Base-by-base conservation (phyloP, 1,139 yeast genomes). In the Magnusiomyces magnusii region DNA sequence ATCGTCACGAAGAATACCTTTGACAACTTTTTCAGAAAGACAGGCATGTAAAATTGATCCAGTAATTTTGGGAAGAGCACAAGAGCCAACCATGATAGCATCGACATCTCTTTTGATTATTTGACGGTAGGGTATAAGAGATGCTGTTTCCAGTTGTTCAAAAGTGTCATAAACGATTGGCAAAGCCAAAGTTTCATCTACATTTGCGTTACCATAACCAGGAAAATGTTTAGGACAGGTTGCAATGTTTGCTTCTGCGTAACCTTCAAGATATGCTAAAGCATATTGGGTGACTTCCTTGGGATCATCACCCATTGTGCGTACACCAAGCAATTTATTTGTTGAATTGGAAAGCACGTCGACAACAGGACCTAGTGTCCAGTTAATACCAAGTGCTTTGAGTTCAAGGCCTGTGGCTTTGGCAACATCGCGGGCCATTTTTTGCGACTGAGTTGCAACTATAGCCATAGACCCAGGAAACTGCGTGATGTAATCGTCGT, bases 391-490 rank as follows among this genome's bases (percentile, higher is more conserved):
- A 21, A 84, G 76, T 23, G 78, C 72, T 60, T 75, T 76, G 60
- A 84, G 73, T 66, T 84, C 87, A 21, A 70, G 62, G 0, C 85
- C 87, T 23, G 83, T 68, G 0, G 87, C 87, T 59, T 79, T 78
- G 63, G 81, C 80, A 0, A 82, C 80, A 57, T 82, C 75, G 62
- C 79, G 80, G 2, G 83, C 84, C 62, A 82, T 68, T 13, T 77
- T 77, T 15, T 76, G 68, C 58, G 81, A 80, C 3, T 80, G 80
- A 0, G 85, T 78, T 21, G 87, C 86, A 0, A 83, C 81, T 49
- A 83, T 70, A 2, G 85, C 87, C 86, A 84, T 82, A 21, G 85
- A 83, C 1, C 85, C 82, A 0, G 88, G 88, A 63, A 80, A 82
- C 68, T 84, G 87, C 10, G 84, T 79, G 36, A 84, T 69, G 61